Percentiles rank a stretch among this genome's conserved stretches.
Conservation (phyloP, 192 early-diverging fungal species). For the Borealophlyctis nickersoniae region DNA sequence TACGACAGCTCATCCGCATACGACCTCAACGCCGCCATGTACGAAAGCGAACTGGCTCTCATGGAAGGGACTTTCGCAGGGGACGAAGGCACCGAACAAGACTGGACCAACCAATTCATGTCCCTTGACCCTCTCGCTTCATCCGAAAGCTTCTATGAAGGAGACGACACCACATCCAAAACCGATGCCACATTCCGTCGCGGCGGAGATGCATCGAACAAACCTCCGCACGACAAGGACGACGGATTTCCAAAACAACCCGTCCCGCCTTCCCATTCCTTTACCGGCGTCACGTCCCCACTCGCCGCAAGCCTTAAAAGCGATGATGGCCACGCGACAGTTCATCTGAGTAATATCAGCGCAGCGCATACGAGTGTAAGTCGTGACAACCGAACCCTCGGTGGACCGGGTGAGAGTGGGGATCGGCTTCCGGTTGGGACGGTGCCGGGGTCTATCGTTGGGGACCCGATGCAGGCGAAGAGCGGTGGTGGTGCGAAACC, state of each 20-base stretch:
- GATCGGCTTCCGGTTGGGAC: neutral
- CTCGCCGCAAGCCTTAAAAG: neutral
- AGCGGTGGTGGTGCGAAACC: neutral
- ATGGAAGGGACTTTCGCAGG: neutral
- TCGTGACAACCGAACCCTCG: slow-evolving; percentile 22
- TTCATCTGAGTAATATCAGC: slow-evolving; percentile 10
- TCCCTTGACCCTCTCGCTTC: neutral
- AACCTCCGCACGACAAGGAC: neutral
- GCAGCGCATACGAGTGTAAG: slow-evolving; percentile 13
- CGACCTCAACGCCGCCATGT: neutral
- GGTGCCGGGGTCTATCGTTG: neutral
- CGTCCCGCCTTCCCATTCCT: neutral
- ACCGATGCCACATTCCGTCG: neutral
- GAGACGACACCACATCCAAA: neutral
- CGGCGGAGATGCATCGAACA: too few relatives aligned
- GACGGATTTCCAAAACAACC: neutral
- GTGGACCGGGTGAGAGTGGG: slow-evolving; percentile 7
- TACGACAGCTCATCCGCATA: neutral
- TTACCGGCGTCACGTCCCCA: neutral
- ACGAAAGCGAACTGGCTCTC: neutral
- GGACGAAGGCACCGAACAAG: neutral
- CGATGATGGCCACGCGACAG: neutral
- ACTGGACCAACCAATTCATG: neutral
- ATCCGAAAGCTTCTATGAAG: too few relatives aligned
- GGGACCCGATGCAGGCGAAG: neutral